These are phyloP conservation scores for Fusarium lateritium DNA, from an alignment of 2,329 filamentous ascomycete genomes.

Conservation along the genomic window DNA sequence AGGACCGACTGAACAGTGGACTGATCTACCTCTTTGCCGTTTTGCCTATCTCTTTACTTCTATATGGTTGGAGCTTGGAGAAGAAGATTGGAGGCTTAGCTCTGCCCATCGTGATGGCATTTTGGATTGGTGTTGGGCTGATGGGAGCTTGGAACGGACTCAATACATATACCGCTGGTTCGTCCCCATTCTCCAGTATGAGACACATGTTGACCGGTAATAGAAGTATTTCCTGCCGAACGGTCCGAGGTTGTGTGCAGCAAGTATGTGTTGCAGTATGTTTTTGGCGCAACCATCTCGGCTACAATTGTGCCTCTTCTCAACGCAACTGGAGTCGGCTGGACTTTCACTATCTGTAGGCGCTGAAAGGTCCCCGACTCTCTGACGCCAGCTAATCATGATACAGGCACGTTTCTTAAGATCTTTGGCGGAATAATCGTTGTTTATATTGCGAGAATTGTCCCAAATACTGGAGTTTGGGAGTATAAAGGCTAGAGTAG, in stretches of 20 bases:
- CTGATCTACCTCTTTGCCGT: background rate
- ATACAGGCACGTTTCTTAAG: background rate
- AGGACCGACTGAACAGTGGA: background rate
- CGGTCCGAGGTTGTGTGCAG: background rate
- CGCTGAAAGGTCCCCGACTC: background rate
- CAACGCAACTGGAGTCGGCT: background rate
- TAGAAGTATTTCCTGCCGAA: background rate
- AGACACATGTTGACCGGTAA: background rate
- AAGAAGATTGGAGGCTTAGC: background rate
- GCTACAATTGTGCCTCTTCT: background rate
- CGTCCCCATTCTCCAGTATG: background rate
- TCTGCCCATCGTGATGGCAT: conserved; percentile 16
- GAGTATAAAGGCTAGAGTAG: background rate
- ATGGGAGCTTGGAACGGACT: conserved; percentile 26
- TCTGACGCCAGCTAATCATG: background rate
- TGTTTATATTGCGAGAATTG: background rate
- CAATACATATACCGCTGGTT: conserved; percentile 22
- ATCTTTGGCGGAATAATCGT: background rate
- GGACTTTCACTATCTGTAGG: background rate
- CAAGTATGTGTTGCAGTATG: background rate
- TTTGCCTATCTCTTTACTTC: background rate
- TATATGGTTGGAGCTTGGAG: background rate
- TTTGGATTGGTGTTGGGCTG: conserved; percentile 26
- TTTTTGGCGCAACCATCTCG: background rate
- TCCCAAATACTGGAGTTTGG: background rate